These are phyloP conservation scores for Colletotrichum echinochloae DNA, from an alignment of 2,329 filamentous ascomycete species.

Conservation along the genomic window DNA sequence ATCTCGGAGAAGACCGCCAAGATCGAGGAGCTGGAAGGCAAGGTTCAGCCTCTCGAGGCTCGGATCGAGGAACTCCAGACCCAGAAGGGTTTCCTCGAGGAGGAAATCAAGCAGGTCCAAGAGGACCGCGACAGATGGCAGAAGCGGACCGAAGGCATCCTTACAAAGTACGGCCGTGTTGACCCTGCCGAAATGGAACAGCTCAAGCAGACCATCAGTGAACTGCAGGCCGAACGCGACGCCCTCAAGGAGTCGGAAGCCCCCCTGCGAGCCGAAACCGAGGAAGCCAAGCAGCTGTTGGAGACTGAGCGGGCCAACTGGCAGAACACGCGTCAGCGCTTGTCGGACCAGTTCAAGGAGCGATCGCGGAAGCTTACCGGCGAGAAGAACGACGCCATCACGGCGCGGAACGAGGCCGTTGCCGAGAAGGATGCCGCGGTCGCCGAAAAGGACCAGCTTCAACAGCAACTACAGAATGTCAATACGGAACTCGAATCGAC, in stretches of 20 bases:
- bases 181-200: conserved; percentile 94
- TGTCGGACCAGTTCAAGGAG: conserved; percentile 74
- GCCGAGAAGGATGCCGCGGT: conserved; percentile 61
- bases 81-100: conserved; percentile 82
- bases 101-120: conserved; percentile 88
- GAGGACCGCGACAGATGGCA: conserved; percentile 96
- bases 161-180: conserved; percentile 95
- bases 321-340: conserved; percentile 63
- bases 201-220: conserved; percentile 81
- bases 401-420: conserved; percentile 65
- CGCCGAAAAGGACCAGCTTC: conserved; percentile 67
- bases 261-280: conserved; percentile 65
- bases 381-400: conserved; percentile 65
- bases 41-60: conserved; percentile 85
- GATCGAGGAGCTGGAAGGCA: conserved; percentile 78
- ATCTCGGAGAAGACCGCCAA: conserved; percentile 80
- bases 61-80: conserved; percentile 86
- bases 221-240: conserved; percentile 74
- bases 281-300: conserved; percentile 63
- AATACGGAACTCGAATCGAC: conserved; percentile 67
- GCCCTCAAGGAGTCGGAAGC: conserved; percentile 62
- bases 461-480: conserved; percentile 62
- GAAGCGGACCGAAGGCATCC: conserved; percentile 93
- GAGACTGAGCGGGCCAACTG: conserved; percentile 68
- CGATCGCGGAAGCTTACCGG: conserved; percentile 65